phyloP scores from a whole-genome alignment of 2,329 filamentous ascomycete genomes.

The Colletotrichum lupini region DNA sequence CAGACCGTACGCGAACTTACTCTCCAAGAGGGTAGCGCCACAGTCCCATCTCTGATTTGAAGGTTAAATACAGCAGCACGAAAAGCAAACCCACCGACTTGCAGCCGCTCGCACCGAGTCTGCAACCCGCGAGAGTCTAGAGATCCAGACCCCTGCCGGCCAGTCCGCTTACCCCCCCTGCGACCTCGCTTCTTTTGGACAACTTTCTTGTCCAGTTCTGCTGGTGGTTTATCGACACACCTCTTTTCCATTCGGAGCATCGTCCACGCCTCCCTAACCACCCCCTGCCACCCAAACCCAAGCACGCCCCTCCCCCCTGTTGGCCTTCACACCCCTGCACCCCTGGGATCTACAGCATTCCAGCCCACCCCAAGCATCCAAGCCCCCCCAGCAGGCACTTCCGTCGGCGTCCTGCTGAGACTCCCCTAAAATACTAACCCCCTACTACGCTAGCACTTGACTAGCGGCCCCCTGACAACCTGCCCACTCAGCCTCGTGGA shows the following conservation, averaged over 20 bases:
- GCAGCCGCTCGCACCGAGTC: constrained; percentile 20
- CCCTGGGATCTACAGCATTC: constrained; percentile 35
- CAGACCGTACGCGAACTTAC: background rate
- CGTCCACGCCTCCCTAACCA: background rate
- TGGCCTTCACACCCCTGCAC: constrained; percentile 27
- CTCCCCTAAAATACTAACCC: constrained; percentile 34
- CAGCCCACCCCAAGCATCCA: constrained; percentile 36
- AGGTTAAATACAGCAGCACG: constrained; percentile 19
- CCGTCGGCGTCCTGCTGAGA: constrained; percentile 35
- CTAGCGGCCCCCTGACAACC: constrained; percentile 29
- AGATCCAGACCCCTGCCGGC: constrained; percentile 33
- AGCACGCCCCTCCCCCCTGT: constrained; percentile 19
- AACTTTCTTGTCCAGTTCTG: constrained; percentile 3
- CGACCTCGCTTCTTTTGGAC: constrained; percentile 17
- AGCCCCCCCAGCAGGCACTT: constrained; percentile 35
- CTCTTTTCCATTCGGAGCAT: background rate
- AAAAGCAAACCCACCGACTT: background rate
- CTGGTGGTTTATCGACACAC: background rate
- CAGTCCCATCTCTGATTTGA: constrained; percentile 5
- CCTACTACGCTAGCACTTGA: constrained; percentile 28
- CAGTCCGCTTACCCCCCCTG: constrained; percentile 22
- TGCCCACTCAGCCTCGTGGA: constrained; percentile 54
- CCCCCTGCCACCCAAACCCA: constrained; percentile 18
- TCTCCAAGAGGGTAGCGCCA: constrained; percentile 8
- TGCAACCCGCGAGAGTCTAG: constrained; percentile 26